Base-by-base conservation (phyloP, 163 green algal species). In the Chlamydomonas reinhardtii region DNA sequence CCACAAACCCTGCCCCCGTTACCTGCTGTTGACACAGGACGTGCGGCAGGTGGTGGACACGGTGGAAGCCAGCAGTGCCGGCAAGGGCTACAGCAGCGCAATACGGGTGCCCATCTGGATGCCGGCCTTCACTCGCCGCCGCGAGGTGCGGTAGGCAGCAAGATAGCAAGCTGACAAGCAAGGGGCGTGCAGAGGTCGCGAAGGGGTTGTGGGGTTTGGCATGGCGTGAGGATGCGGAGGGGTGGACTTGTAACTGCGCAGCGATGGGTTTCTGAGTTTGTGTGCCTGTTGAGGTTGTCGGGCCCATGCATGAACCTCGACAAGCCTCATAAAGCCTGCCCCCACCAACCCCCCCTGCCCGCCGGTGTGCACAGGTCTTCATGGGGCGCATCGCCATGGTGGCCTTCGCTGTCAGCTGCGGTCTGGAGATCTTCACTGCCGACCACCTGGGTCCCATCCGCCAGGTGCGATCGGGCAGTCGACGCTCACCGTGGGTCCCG, bases 71-170 rank as follows among this genome's bases (percentile, higher is more conserved):
- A 66, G 9, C 69, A 66, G 54, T 17, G 80, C 70, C 11, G 80
- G 82, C 72, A 87, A 87, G 82, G 82, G 82, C 72, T 87, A 87
- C 37, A 37, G 72, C 31, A 0, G 32, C n/a, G 79, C 79, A 15
- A 39, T 82, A 11, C 62, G 31, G 43, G 83, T 84, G 34, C 75
- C 83, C 4, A 12, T 84, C 29, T 83, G 69, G 66, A 75, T 89
- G 64, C 83, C 83, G 29, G 83, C 83, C 11, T 87, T 87, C 82
- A 87, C 82, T 0, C 71, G 82, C 37, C 82, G 82, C 61, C 82
- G 82, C 12, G 82, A 87, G 82, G 82, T 87, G 39, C 39, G 39
- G 39, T 48, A 48, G 39, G 5, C n/a, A n/a, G n/a, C n/a, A n/a
- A n/a, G n/a, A n/a, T n/a, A n/a, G n/a, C n/a, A n/a, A n/a, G n/a